Conservation (phyloP, 2,329 filamentous ascomycete genomes). For the Xylaria sp. region DNA sequence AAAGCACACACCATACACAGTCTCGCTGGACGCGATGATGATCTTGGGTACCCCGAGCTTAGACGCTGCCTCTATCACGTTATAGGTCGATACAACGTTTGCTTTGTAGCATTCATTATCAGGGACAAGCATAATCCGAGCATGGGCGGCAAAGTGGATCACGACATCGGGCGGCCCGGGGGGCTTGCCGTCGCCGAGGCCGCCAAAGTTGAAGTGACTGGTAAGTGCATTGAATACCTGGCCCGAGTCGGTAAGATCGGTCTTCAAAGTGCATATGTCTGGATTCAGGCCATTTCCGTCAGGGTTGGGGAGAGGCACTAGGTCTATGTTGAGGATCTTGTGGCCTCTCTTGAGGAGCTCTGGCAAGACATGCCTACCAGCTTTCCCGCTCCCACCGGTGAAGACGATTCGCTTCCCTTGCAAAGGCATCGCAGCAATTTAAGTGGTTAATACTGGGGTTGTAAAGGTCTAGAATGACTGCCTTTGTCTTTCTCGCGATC, state of each 20-base stretch:
- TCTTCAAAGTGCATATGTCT: conserved; percentile 51
- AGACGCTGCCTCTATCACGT: conserved; percentile 71
- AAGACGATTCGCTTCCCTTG: conserved; percentile 48
- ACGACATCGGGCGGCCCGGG: conserved; percentile 66
- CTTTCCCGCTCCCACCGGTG: conserved; percentile 53
- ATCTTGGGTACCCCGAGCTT: conserved; percentile 72
- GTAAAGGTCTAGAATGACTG: neutral
- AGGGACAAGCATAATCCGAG: conserved; percentile 69
- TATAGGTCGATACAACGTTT: conserved; percentile 68
- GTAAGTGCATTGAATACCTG: conserved; percentile 54
- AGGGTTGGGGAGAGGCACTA: conserved; percentile 45
- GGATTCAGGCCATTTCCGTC: conserved; percentile 33
- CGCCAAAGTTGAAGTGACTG: conserved; percentile 60
- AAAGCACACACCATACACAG: conserved; percentile 71
- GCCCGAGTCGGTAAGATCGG: conserved; percentile 48
- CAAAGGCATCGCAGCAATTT: neutral
- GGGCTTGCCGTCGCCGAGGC: conserved; percentile 36
- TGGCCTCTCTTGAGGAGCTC: conserved; percentile 41
- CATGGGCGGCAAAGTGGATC: conserved; percentile 70
- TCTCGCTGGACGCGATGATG: conserved; percentile 68
- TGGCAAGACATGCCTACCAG: conserved; percentile 51
- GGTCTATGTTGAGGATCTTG: conserved; percentile 53
- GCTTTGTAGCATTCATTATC: conserved; percentile 68
- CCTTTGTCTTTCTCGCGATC: neutral
- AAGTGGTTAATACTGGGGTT: neutral